Base-by-base conservation (phyloP, 805 yeast genomes). In the Cyberlindnera saturnus region DNA sequence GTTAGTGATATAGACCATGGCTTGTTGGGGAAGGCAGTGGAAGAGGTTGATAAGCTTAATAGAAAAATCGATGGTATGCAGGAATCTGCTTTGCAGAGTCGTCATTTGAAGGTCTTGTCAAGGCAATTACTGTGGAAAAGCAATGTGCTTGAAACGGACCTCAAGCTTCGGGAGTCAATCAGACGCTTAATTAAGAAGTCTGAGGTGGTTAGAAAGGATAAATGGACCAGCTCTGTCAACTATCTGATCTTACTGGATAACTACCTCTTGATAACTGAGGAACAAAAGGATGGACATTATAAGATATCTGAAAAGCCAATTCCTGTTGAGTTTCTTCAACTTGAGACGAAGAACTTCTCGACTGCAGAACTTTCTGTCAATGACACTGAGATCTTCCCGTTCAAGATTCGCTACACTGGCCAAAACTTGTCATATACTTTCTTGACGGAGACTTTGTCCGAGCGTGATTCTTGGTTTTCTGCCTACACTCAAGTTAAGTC, bases 161-260 rank as follows among this genome's bases (percentile, higher is more conserved):
- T 83, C 34, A 71, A 75, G 36, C 62, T 82, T 34, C 63, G 63
- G 5, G 79, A 82, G 28, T 67, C 69, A 13, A 73, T 76, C 39
- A 69, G 95, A 50, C 73, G 67, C 48, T 63, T 86, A 20, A 59
- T 82, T 36, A 68, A 67, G 49, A 65, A 81, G 10, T 93, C 89
- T 0, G 74, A 71, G 20, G 72, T 84, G 15, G 53, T 66, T 2
- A 70, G 82, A 43, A 78, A 81, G 45, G 93, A 83, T 39, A 65
- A 79, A 53, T 76, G 80, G 67, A 65, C 80, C 28, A 82, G 81
- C 33, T 70, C 84, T 33, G 64, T 68, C 7, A 66, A 72, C 0
- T 62, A 68, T 1, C 53, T 84, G 19, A 75, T 86, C 16, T 62
- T 87, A 26, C 62, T 87, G 41, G 95, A 87, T 56, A 85, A 87